Percentiles rank a stretch among this genome's conserved stretches.
Conservation (phyloP, 345 rosid genomes). For the Chamaenerion angustifolium region DNA sequence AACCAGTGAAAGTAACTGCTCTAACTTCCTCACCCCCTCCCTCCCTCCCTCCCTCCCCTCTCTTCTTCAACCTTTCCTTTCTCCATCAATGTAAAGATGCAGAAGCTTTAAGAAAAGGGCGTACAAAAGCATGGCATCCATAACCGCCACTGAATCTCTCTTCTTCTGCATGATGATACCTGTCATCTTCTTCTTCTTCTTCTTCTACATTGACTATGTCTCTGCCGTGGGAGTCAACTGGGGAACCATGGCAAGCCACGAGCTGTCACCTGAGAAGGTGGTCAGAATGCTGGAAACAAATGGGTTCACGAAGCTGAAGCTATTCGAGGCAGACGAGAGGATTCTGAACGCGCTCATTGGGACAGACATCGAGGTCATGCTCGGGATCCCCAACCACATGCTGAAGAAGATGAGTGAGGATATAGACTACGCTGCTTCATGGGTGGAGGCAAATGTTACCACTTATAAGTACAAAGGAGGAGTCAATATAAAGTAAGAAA, state of each 20-base stretch:
- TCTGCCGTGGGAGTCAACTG: conserved; percentile 48
- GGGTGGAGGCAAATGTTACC: conserved; percentile 74
- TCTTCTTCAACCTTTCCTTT: background rate
- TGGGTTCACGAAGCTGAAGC: conserved; percentile 50
- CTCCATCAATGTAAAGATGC: too few species aligned
- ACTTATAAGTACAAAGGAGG: conserved; percentile 31
- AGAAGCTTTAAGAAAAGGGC: too few species aligned
- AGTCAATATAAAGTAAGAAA: conserved; percentile 49
- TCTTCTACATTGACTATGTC: background rate
- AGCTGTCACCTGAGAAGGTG: conserved; percentile 47
- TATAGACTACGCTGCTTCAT: conserved; percentile 34
- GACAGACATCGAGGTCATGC: conserved; percentile 65
- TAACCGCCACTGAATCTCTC: background rate
- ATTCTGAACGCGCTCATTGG: conserved; percentile 44
- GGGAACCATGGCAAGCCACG: conserved; percentile 67
- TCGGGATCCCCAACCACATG: conserved; percentile 69
- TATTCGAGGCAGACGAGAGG: conserved; percentile 63
- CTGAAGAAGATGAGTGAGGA: conserved; percentile 37
- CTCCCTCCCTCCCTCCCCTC: too few species aligned
- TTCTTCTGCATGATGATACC: too few species aligned
- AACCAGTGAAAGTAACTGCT: background rate
- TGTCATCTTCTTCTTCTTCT: too few species aligned
- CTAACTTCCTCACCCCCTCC: too few species aligned
- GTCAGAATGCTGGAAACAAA: conserved; percentile 52
- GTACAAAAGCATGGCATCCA: too few species aligned